phyloP scores from a whole-genome alignment of 148 eudicot species.

The Polygonum maritimum region DNA sequence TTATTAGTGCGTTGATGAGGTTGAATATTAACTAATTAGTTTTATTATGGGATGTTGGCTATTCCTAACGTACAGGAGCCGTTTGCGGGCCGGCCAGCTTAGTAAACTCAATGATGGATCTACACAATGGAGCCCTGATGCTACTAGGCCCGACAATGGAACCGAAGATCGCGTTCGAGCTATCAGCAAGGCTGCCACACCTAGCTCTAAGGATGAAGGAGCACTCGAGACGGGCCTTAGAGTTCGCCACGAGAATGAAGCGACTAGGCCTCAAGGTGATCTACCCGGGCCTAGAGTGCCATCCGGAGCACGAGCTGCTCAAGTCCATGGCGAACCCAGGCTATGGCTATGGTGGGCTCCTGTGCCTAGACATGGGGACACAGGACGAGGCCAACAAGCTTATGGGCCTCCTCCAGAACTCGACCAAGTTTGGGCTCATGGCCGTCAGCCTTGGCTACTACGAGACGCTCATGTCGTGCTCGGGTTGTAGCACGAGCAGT shows the following conservation, averaged over 20 bases:
- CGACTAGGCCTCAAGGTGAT: conserved; percentile 70
- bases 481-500: conserved; percentile 86
- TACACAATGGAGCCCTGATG: conserved; percentile 81
- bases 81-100: conserved; percentile 83
- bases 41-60: no score
- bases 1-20: no score
- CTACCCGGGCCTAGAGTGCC: conserved; percentile 83
- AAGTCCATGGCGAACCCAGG: conserved; percentile 49
- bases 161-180: conserved; percentile 86
- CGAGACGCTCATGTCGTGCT: conserved; percentile 95
- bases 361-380: conserved; percentile 81
- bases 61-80: conserved; percentile 40
- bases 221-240: conserved; percentile 67
- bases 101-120: conserved; percentile 95
- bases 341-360: conserved; percentile 80
- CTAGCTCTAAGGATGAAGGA: conserved; percentile 81
- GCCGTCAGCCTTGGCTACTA: conserved; percentile 94
- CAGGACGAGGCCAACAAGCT: conserved; percentile 64
- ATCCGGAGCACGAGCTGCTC: conserved; percentile 62
- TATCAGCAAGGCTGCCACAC: conserved; percentile 81
- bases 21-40: no score
- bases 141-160: conserved; percentile 96
- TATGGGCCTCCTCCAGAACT: conserved; percentile 74
- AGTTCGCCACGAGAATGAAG: conserved; percentile 68
- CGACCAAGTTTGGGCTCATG: conserved; percentile 75